phyloP scores from a whole-genome alignment of 2,329 filamentous ascomycete species.

The Apiospora sp. region DNA sequence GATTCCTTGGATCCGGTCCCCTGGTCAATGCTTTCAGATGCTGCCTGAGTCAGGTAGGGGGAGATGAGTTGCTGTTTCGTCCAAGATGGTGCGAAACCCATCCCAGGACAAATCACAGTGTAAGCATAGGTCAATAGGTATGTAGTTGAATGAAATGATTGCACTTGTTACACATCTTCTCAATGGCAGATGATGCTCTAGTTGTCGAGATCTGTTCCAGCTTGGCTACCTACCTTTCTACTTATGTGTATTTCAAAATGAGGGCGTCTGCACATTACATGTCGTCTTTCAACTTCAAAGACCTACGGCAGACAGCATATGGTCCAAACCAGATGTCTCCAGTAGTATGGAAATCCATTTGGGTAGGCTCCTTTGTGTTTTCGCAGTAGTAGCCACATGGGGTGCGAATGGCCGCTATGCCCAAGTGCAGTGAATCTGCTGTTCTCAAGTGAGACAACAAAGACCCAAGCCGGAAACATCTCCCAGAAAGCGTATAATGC shows the following conservation, averaged over 20 bases:
- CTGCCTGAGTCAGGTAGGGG: background rate
- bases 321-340: background rate
- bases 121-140: constrained; percentile 10
- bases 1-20: constrained; percentile 1
- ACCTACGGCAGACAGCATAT: background rate
- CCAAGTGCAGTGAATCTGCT: constrained; percentile 3
- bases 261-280: background rate
- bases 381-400: background rate
- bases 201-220: background rate
- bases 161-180: background rate
- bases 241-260: background rate
- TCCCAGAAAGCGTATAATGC: background rate
- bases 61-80: background rate
- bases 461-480: constrained; percentile 18
- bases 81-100: background rate
- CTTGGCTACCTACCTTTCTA: background rate
- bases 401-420: background rate
- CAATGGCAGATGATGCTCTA: background rate
- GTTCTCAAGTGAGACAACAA: constrained; percentile 22
- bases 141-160: constrained; percentile 15
- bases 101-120: background rate
- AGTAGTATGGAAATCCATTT: background rate
- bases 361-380: background rate
- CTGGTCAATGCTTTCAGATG: constrained; percentile 17
- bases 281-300: background rate